Conservation (phyloP, 2,329 filamentous ascomycete species). For the Nothophoma quercina region DNA sequence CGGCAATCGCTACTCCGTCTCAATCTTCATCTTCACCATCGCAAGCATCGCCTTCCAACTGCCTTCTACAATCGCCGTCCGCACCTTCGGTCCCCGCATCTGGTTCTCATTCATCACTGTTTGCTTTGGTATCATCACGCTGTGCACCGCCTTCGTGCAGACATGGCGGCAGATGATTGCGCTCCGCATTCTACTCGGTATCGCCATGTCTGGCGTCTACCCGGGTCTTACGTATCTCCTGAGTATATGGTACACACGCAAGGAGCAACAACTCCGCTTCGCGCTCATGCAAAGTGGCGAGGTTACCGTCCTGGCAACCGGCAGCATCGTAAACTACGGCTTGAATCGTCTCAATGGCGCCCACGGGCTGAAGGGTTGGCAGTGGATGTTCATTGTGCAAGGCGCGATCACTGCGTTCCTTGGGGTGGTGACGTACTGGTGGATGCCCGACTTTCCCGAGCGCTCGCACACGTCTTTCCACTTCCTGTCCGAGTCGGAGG, state of each 20-base stretch:
- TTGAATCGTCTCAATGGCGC: constrained; percentile 69
- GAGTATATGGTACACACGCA: constrained; percentile 70
- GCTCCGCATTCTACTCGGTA: constrained; percentile 70
- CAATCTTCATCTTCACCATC: constrained; percentile 77
- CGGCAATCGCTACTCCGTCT: constrained; percentile 71
- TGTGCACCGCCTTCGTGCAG: constrained; percentile 72
- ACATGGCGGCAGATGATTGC: constrained; percentile 75
- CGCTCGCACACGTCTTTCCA: constrained; percentile 63
- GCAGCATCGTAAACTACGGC: constrained; percentile 72
- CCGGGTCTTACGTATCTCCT: constrained; percentile 61
- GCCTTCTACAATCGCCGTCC: constrained; percentile 71
- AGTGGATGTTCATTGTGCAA: constrained; percentile 74
- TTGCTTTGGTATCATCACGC: constrained; percentile 69
- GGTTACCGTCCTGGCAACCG: constrained; percentile 70
- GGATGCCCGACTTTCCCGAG: constrained; percentile 76
- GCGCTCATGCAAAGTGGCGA: constrained; percentile 71
- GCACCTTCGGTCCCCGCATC: constrained; percentile 68
- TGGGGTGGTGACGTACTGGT: constrained; percentile 69
- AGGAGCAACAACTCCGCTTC: constrained; percentile 71
- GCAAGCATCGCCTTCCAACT: constrained; percentile 73
- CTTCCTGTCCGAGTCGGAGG: constrained; percentile 66
- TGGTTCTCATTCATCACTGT: constrained; percentile 69
- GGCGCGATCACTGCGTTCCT: constrained; percentile 66
- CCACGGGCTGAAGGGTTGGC: constrained; percentile 67
- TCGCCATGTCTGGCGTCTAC: constrained; percentile 62